Base-by-base conservation (phyloP, 1,139 yeast species). In the Barnettozyma hawaiiensis region DNA sequence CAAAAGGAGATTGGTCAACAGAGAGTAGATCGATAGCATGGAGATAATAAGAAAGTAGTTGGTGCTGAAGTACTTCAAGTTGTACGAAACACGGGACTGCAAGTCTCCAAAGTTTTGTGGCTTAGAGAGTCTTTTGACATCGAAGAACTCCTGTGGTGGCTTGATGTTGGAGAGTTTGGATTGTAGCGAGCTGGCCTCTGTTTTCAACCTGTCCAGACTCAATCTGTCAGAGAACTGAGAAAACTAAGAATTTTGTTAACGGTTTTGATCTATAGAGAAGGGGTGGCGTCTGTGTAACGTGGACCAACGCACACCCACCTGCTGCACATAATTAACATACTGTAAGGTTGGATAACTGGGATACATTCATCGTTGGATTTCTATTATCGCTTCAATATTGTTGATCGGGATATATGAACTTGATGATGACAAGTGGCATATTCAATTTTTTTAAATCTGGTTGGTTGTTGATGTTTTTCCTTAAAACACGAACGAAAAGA, bases 131-230 rank as follows among this genome's bases (percentile, higher is more conserved):
- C 96, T 81, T 66, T 92, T 85, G 58, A 85, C 68, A 62, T 92
- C 97, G 58, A 92, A 86, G 62, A 92, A 92, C 63, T 92, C 97
- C 63, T 86, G 95, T 35, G 95, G 89, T 34, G 96, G 85, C 62
- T 85, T 81, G 52, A 92, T 67, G 59, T 85, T 79, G 44, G 95
- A 70, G 49, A 89, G 71, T 47, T 83, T 77, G 36, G 72, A 59
- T 60, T 82, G 89, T 35, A 85, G 53, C 6, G 75, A 55, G 21
- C 63, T 62, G 16, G 69, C 64, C 43, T 71, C 75, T 37, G 63
- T 52, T 53, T 70, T 73, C 48, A 78, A 55, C 52, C 78, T 69
- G 22, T 78, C 84, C 34, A 75, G 53, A 51, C 66, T 75, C 51
- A 78, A 62, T 49, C 75, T 64, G 40, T 77, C 81, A 22, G 76